These are phyloP conservation scores for Talaromyces marneffei DNA, from an alignment of 2,329 filamentous ascomycete species.

Conservation along the genomic window DNA sequence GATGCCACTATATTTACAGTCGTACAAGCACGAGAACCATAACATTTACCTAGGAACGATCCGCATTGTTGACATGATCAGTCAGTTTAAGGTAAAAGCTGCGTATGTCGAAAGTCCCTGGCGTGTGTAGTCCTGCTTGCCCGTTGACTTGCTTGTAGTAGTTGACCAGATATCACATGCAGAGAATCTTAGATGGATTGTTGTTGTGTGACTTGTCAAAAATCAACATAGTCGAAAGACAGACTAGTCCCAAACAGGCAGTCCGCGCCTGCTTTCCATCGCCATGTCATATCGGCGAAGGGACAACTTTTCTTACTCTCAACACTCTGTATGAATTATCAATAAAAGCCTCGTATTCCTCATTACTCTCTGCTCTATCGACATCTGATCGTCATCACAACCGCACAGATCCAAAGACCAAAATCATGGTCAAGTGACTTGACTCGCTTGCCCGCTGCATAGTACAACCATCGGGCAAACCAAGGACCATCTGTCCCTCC, in stretches of 20 bases:
- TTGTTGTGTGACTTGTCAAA: neutral
- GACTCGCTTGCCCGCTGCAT: neutral
- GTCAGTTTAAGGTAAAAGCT: no score
- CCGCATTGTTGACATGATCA: no score
- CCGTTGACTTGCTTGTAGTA: neutral
- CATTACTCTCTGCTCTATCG: conserved; percentile 4
- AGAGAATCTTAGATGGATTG: neutral
- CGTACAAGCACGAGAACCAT: no score
- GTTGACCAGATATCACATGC: neutral
- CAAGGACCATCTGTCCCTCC: neutral
- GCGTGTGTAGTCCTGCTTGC: neutral
- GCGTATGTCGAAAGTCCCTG: no score
- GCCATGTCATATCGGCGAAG: neutral
- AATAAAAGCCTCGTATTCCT: neutral
- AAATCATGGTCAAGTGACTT: neutral
- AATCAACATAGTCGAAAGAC: neutral
- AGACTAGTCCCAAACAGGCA: neutral
- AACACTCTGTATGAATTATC: neutral
- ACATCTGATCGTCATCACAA: neutral
- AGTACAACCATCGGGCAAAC: neutral
- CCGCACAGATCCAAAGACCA: neutral
- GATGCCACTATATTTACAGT: neutral
- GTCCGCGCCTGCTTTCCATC: neutral
- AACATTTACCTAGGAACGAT: no score
- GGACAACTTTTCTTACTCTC: neutral